Evolutionary conservation across 1,284 basidiomycete genomes (phyloP).

Genomic region (Lentinula novae-zelandiae): DNA sequence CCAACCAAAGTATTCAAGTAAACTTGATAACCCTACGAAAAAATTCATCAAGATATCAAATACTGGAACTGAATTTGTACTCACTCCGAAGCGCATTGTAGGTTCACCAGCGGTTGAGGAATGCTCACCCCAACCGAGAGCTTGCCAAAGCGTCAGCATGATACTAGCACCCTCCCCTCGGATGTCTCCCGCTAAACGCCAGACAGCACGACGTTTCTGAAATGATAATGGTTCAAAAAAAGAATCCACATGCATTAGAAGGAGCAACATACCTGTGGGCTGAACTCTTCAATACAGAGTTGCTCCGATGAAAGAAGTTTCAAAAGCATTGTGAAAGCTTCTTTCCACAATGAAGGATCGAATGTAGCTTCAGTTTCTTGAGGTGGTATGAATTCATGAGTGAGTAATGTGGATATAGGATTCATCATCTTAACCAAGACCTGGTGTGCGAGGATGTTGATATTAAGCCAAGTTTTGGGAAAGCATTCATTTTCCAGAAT

Average conservation of each 20-base stretch:
- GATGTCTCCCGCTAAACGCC: conserved; percentile 94
- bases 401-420: conserved; percentile 74
- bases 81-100: conserved; percentile 58
- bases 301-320: conserved; percentile 87
- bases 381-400: conserved; percentile 79
- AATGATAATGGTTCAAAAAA: conserved; percentile 16
- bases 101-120: conserved; percentile 43
- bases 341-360: conserved; percentile 78
- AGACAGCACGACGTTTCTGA: conserved; percentile 90
- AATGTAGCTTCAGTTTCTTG: conserved; percentile 64
- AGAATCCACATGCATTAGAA: conserved; percentile 5
- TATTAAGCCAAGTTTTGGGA: conserved; percentile 89
- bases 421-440: conserved; percentile 88
- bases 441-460: conserved; percentile 87
- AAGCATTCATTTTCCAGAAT: conserved; percentile 89
- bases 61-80: conserved; percentile 21
- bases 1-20: conserved; percentile 86
- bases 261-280: conserved; percentile 66
- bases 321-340: conserved; percentile 79
- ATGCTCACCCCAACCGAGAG: conserved; percentile 76
- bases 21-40: conserved; percentile 72
- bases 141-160: conserved; percentile 82
- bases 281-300: conserved; percentile 91
- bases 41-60: conserved; percentile 4
- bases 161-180: conserved; percentile 90